Conservation (phyloP, 1,139 yeast species). For the Scheffersomyces titani region DNA sequence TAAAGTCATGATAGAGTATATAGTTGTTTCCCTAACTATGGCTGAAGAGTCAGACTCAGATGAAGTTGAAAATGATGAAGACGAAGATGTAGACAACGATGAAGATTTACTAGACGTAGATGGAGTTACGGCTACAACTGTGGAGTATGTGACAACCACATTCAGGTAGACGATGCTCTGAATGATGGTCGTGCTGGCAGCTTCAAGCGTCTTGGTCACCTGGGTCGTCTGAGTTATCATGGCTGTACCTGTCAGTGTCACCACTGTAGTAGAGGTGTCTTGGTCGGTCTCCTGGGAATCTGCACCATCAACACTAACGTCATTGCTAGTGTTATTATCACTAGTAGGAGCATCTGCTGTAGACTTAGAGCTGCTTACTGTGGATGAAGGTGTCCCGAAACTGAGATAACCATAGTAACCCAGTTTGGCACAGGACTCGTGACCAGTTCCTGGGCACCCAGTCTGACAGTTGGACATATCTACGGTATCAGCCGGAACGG, state of each 20-base stretch:
- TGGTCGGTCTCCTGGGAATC: not conserved
- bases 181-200: slow-evolving; percentile 4
- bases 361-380: slow-evolving; percentile 9
- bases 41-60: slow-evolving; percentile 13
- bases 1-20: slow-evolving; percentile 27
- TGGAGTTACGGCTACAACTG: slow-evolving; percentile 1
- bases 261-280: not conserved
- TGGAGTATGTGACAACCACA: not conserved
- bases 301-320: not conserved
- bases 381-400: slow-evolving; percentile 18
- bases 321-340: slow-evolving; percentile 7
- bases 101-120: slow-evolving; percentile 2
- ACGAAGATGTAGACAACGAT: slow-evolving; percentile 18
- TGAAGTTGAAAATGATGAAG: slow-evolving; percentile 9
- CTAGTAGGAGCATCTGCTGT: slow-evolving; percentile 8
- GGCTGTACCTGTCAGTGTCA: not conserved
- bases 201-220: slow-evolving; percentile 6
- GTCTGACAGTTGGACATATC: slow-evolving; percentile 39
- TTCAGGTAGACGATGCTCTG: not conserved
- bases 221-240: slow-evolving; percentile 7
- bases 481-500: slow-evolving; percentile 44
- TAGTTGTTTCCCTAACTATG: slow-evolving; percentile 17
- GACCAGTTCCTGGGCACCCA: slow-evolving; percentile 52
- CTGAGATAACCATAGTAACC: slow-evolving; percentile 39
- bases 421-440: slow-evolving; percentile 34